These are phyloP conservation scores for Termitomyces titanicus DNA, from an alignment of 768 basidiomycete species.

Conservation along the genomic window DNA sequence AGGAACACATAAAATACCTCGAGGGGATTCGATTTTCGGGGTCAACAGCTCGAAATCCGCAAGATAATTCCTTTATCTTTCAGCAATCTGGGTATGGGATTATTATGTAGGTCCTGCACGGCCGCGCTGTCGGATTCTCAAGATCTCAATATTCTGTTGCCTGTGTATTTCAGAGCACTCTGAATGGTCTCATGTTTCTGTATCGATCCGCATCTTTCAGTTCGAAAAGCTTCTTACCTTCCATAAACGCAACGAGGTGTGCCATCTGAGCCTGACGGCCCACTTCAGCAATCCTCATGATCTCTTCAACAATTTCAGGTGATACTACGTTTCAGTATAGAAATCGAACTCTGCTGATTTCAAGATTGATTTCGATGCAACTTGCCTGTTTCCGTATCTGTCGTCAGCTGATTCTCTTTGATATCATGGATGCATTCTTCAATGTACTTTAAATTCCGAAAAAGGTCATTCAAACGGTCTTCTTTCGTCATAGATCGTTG, in stretches of 20 bases:
- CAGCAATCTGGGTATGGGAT: neutral
- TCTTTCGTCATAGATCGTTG: slow-evolving; percentile 8
- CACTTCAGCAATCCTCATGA: slow-evolving; percentile 9
- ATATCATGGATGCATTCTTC: slow-evolving; percentile 1
- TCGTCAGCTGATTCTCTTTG: slow-evolving; percentile 1
- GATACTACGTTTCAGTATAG: neutral
- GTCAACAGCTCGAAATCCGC: neutral
- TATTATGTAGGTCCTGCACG: neutral
- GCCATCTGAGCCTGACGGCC: slow-evolving; percentile 8
- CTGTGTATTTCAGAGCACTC: slow-evolving; percentile 6
- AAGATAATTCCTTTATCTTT: neutral
- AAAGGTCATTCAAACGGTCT: slow-evolving; percentile 7
- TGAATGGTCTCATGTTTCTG: neutral
- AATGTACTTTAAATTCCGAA: slow-evolving; percentile 9
- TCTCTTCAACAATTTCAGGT: slow-evolving; percentile 6
- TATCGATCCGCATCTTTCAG: neutral
- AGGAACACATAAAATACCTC: neutral
- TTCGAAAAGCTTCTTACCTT: slow-evolving; percentile 7
- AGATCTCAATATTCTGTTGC: neutral
- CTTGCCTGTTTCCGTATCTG: slow-evolving; percentile 5
- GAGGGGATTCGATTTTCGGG: neutral
- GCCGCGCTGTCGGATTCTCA: neutral
- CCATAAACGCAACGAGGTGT: slow-evolving; percentile 6
- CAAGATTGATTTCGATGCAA: neutral
- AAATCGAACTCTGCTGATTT: neutral